phyloP scores from a whole-genome alignment of 306 rosid species.

The Crataegus laevigata region DNA sequence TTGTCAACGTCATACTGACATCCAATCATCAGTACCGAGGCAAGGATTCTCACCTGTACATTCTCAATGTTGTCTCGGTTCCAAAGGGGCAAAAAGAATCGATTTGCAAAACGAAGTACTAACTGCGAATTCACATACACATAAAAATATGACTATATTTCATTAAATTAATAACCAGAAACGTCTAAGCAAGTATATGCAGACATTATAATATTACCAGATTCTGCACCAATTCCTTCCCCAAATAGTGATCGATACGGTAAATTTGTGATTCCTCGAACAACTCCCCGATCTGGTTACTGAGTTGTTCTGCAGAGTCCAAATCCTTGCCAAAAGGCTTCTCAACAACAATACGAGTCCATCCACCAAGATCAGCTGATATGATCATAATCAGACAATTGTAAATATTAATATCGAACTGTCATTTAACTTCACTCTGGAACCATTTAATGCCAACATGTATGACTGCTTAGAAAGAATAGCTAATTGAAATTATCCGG shows the following conservation, averaged over 20 bases:
- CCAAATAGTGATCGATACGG: conserved; percentile 97
- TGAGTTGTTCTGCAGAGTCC: conserved; percentile 80
- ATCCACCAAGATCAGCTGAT: conserved; percentile 89
- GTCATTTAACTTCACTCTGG: background rate
- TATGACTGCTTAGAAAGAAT: background rate
- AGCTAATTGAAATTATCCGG: background rate
- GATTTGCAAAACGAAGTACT: conserved; percentile 98
- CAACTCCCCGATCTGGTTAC: conserved; percentile 76
- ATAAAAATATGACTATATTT: conserved; percentile 28
- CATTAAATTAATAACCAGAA: conserved; percentile 7
- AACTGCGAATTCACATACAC: conserved; percentile 48
- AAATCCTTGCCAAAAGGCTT: conserved; percentile 97
- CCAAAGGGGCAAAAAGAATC: conserved; percentile 88
- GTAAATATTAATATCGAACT: conserved; percentile 8
- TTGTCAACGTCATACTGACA: background rate
- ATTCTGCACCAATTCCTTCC: conserved; percentile 95
- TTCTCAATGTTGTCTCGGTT: conserved; percentile 92
- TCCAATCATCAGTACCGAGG: background rate
- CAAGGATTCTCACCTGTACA: conserved; percentile 65
- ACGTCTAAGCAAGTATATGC: conserved; percentile 1
- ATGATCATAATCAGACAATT: conserved; percentile 21
- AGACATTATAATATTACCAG: conserved; percentile 44
- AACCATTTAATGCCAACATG: background rate
- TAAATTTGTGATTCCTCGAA: conserved; percentile 85
- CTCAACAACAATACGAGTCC: conserved; percentile 98